A percentile compares a stretch with the other conserved stretches of the same genome.
These are phyloP conservation scores for Chiua virens DNA, from an alignment of 768 basidiomycete genomes.

Conservation along the genomic window DNA sequence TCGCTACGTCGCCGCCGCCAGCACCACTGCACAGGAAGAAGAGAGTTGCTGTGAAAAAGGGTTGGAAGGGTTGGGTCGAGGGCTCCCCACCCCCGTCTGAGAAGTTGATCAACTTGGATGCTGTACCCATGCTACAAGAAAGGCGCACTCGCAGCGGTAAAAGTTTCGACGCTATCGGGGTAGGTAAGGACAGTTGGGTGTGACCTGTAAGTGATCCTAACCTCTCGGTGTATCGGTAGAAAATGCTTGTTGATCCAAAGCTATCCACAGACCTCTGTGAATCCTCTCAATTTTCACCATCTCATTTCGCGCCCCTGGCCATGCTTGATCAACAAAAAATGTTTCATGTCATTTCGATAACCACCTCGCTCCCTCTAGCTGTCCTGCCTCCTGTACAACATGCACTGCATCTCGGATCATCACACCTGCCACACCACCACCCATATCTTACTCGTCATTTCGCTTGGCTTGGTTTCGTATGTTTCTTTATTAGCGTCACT, in stretches of 20 bases:
- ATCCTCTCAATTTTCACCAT: neutral
- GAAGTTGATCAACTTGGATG: constrained; percentile 81
- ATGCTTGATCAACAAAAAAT: constrained; percentile 12
- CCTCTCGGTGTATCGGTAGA: constrained; percentile 46
- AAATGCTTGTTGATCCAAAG: constrained; percentile 37
- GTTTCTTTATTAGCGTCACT: constrained; percentile 27
- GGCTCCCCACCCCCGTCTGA: constrained; percentile 78
- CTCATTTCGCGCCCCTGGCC: neutral
- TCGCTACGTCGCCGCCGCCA: constrained; percentile 19
- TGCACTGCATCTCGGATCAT: constrained; percentile 20
- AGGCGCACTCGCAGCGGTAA: constrained; percentile 81
- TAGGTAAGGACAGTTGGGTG: constrained; percentile 79
- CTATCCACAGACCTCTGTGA: constrained; percentile 1
- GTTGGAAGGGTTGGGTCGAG: constrained; percentile 92
- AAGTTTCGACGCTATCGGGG: constrained; percentile 78
- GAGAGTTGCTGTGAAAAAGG: constrained; percentile 65
- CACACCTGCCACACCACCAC: constrained; percentile 10
- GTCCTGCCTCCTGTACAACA: constrained; percentile 26
- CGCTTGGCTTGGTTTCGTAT: constrained; percentile 19
- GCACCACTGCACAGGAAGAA: constrained; percentile 54
- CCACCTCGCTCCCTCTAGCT: constrained; percentile 14
- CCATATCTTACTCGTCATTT: constrained; percentile 20
- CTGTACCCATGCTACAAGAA: constrained; percentile 67
- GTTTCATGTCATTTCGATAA: constrained; percentile 8
- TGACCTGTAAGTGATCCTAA: constrained; percentile 46